Evolutionary conservation across 1,284 basidiomycete species (phyloP), one percentile per base, ranked within the genome.

Genomic region (Sanguinoderma infundibulare): DNA sequence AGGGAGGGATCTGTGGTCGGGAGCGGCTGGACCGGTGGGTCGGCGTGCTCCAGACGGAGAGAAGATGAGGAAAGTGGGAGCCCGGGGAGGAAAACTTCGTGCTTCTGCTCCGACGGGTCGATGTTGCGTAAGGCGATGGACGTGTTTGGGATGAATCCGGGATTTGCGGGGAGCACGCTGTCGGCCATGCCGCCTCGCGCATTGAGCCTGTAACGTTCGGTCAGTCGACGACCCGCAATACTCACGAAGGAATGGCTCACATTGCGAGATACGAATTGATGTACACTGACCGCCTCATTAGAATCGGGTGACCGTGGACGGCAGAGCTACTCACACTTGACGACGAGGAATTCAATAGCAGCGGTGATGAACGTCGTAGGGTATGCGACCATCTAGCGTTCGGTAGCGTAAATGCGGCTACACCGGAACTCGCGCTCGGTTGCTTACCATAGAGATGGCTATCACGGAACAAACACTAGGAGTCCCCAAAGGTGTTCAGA

Each of bases 241-340:
- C 28, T 6, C 8, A 20, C 8, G 7, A 36, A 8, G 12, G 7
- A 34, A 26, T 35, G 38, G 60, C 67, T 55, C 59, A 69, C 72
- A 74, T 72, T 5, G 72, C 69, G 34, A 73, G 53, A 61, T 70
- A 73, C 4, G 72, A 73, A 61, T 72, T 72, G 58, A 73, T 67
- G 58, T 74, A 74, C 26, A 73, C 73, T 74, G 50, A 2, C n/a
- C n/a, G 26, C 9, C 17, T 1, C 17, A 44, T 34, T 30, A 42
- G 57, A 20, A 12, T 20, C 14, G 38, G 6, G 8, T 8, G 34
- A 5, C 5, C n/a, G 40, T 10, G 32, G 14, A 22, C n/a, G 24
- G 5, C 12, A 15, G 34, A 54, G 28, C 6, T 12, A 64, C 73
- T 46, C 39, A 74, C 73, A 54, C 55, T 73, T 73, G 42, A 70